Conservation (phyloP, 805 yeast genomes). For the Saturnispora ahearnii region DNA sequence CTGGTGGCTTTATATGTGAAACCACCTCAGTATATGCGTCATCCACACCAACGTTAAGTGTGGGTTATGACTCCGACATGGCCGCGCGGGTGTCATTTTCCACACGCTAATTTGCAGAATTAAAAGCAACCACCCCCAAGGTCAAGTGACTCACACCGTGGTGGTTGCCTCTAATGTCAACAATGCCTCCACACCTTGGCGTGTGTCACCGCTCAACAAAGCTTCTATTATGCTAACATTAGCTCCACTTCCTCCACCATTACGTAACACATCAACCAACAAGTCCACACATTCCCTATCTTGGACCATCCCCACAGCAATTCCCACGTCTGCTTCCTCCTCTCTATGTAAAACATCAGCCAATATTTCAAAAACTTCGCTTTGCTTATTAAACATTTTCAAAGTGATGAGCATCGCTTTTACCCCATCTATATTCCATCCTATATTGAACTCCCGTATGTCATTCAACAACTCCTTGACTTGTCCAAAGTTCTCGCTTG, state of each 20-base stretch:
- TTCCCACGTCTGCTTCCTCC: background rate
- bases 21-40: background rate
- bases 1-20: background rate
- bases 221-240: no score
- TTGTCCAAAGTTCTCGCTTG: background rate
- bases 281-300: no score
- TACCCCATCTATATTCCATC: background rate
- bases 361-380: background rate
- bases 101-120: background rate
- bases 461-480: background rate
- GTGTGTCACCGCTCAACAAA: no score
- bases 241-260: no score
- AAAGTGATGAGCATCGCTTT: background rate
- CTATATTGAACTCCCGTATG: background rate
- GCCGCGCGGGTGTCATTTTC: background rate
- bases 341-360: background rate
- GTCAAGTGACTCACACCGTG: background rate
- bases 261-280: no score
- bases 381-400: background rate
- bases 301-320: no score
- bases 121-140: background rate
- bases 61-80: conserved; percentile 5
- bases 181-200: no score
- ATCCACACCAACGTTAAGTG: no score
- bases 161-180: no score